Evolutionary conservation across 257 asterid species (phyloP), one percentile per base, ranked within the genome.

Genomic region (Lantana camara): DNA sequence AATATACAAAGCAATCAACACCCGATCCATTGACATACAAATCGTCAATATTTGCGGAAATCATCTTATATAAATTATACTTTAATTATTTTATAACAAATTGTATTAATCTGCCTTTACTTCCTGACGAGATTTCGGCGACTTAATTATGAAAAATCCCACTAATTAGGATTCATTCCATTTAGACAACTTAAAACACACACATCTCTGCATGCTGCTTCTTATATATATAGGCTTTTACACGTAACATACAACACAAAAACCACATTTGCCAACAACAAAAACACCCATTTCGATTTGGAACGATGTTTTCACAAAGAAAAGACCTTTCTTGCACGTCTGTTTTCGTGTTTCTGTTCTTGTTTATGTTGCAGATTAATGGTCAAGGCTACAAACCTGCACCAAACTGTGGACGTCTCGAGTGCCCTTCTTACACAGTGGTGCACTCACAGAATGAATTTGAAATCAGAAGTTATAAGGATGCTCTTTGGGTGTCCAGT

Each of bases 401-500:
- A 4, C 52, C 52, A 1, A 46, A 15, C 24, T 46, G 52, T 20
- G 1, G 2, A 1, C 50, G 22, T 1, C 9, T n/a, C 5, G 50
- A 44, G 22, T 44, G 52, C 24, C 24, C 52, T 5, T 12, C 22
- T 15, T 46, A 16, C 19, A 17, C 52, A 46, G 24, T 45, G 15
- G 23, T 46, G 16, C 52, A 46, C 24, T 5, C 52, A 4, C 27
- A 47, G 14, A 19, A 17, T 17, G 53, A 47, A 20, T 46, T n/a
- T 7, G 52, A 47, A 47, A 47, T 47, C 27, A 47, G 53, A 47
- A 47, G 53, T 19, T 47, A 47, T 27, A 9, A 47, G 27, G 53
- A 19, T 17, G 29, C 53, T 47, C 19, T 47, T 16, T 19, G 50
- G 50, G 21, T 44, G 29, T 47, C 53, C 10, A 10, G 29, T 17